These are phyloP conservation scores for Dendrobium nobile DNA, from an alignment of 106 monocot genomes.

Conservation along the genomic window DNA sequence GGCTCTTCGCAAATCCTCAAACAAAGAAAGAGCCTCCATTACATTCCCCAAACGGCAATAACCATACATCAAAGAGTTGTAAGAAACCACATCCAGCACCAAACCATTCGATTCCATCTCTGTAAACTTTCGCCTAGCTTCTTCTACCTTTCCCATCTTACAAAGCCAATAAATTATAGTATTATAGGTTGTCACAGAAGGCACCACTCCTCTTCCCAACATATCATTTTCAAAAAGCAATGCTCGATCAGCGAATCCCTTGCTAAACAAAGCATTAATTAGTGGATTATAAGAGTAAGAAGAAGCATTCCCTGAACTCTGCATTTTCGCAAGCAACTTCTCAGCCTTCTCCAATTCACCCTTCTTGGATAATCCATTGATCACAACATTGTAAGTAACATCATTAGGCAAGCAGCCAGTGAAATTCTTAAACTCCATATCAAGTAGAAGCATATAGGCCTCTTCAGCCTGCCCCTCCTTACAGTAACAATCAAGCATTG, in stretches of 20 bases:
- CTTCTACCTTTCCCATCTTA: conserved; percentile 37
- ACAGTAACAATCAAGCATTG: conserved; percentile 69
- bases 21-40: conserved; percentile 41
- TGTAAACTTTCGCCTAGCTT: conserved; percentile 54
- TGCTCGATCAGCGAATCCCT: conserved; percentile 40
- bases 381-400: conserved; percentile 71
- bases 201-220: conserved; percentile 36
- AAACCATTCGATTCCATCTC: conserved; percentile 57
- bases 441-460: conserved; percentile 34
- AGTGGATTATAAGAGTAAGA: conserved; percentile 64
- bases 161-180: conserved; percentile 65
- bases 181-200: conserved; percentile 60
- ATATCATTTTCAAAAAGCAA: conserved; percentile 52
- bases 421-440: conserved; percentile 39
- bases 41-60: conserved; percentile 59
- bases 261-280: conserved; percentile 48
- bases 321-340: conserved; percentile 53
- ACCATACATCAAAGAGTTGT: conserved; percentile 82
- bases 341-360: conserved; percentile 62
- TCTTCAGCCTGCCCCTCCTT: conserved; percentile 56
- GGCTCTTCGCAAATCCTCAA: conserved; percentile 36
- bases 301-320: conserved; percentile 32
- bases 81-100: conserved; percentile 50
- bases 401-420: conserved; percentile 46
- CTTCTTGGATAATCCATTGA: conserved; percentile 61